Percentiles rank a stretch among this genome's conserved stretches.
These are phyloP conservation scores for Fusarium palustre DNA, from an alignment of 2,329 filamentous ascomycete genomes.

Conservation along the genomic window DNA sequence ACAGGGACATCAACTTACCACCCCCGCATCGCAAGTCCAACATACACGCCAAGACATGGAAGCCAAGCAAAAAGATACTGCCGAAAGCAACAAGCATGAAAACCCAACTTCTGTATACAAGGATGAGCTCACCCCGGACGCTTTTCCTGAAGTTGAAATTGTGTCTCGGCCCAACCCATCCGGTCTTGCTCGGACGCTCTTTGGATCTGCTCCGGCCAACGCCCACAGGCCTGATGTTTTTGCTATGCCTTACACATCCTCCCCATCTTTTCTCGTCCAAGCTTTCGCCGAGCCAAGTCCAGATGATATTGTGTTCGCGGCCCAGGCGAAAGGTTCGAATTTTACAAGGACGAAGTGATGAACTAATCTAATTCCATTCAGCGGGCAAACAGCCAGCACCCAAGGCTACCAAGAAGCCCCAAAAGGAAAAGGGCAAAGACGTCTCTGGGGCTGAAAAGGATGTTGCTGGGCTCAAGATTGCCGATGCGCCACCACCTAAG, in stretches of 20 bases:
- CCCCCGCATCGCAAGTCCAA: constrained; percentile 4
- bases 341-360: constrained; percentile 63
- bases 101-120: neutral
- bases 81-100: neutral
- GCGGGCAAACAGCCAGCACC: constrained; percentile 63
- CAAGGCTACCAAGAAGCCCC: constrained; percentile 55
- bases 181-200: constrained; percentile 66
- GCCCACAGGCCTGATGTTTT: constrained; percentile 50
- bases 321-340: constrained; percentile 89
- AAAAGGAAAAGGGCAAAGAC: constrained; percentile 57
- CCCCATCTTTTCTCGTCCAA: constrained; percentile 63
- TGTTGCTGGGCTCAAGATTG: constrained; percentile 56
- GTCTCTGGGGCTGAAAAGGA: constrained; percentile 44
- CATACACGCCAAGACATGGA: neutral
- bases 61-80: neutral
- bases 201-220: constrained; percentile 57
- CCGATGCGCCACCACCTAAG: constrained; percentile 68
- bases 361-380: constrained; percentile 65
- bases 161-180: constrained; percentile 57
- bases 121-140: neutral
- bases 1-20: constrained; percentile 40
- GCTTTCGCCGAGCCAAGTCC: constrained; percentile 89
- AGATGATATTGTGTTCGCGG: constrained; percentile 87
- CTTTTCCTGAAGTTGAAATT: constrained; percentile 6
- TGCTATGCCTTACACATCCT: constrained; percentile 63